Evolutionary conservation across 1,284 basidiomycete species (phyloP), one percentile per base, ranked within the genome.

Genomic region (Austroboletus sp.): DNA sequence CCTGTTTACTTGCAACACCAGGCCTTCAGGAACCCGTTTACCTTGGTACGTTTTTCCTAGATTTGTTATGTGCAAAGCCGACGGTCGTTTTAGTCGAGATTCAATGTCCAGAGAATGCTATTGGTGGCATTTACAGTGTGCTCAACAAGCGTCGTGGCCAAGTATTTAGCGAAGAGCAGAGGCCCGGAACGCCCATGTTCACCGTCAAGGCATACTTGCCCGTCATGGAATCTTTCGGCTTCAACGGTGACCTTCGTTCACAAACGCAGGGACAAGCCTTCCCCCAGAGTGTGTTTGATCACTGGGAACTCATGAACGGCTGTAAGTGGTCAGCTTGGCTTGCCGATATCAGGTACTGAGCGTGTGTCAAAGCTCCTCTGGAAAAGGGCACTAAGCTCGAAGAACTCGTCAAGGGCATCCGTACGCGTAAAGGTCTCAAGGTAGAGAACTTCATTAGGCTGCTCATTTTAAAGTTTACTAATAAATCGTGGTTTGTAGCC

Each of bases 71-170:
- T 17, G 3, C 33, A 16, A 13, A 10, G 15, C 41, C 66, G 33
- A 66, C 41, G 17, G 34, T 29, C 30, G 32, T 49, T 30, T 8
- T 54, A 78, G 87, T 98, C 70, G 95, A 99, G 73, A 94, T 98
- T 62, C 95, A 98, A 72, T 95, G 92, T 74, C 96, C 96, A 49
- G 94, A 98, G 72, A 89, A 83, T 65, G 94, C 89, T 57, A 93
- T 98, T 61, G 96, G 96, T 70, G 96, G 96, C 78, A 94, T 99
- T 74, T 98, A 98, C 85, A 78, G 72, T 58, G 78, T 78, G 51
- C 74, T 99, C 72, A 98, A 97, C 85, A 93, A 87, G 77, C 90
- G 95, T 68, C 91, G 96, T 82, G 96, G 95, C 53, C 92, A 96
- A 69, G 96, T 98, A 57, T 94, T 95, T 81, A 89, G 85, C 58